Percentiles rank a stretch among this genome's conserved stretches.
These are phyloP conservation scores for Rhynchospora breviuscula DNA, from an alignment of 176 grass and related monocot genomes.

Conservation along the genomic window DNA sequence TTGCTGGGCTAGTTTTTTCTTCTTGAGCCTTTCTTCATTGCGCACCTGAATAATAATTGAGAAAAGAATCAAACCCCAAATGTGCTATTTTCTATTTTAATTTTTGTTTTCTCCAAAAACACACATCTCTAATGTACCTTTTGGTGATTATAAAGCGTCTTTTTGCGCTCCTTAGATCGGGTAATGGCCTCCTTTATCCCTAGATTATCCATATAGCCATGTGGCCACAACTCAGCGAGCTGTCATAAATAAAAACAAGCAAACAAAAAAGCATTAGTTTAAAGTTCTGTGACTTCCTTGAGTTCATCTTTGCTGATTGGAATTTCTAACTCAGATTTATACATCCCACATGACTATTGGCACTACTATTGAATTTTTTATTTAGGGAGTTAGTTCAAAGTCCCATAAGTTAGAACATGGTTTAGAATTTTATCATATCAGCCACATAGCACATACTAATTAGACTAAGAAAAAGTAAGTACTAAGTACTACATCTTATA, in stretches of 20 bases:
- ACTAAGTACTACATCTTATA: not conserved
- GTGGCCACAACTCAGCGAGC: constrained; percentile 94
- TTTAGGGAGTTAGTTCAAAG: not conserved
- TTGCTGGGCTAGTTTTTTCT: constrained; percentile 55
- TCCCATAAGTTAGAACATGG: not conserved
- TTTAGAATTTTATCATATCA: not conserved
- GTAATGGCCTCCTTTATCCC: constrained; percentile 95
- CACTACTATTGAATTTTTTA: not conserved
- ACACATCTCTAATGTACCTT: constrained; percentile 45
- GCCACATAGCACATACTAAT: not conserved
- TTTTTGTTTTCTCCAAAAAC: not conserved
- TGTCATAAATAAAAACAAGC: constrained; percentile 26
- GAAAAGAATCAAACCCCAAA: not conserved
- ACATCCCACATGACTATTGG: not conserved
- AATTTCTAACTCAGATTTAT: not conserved
- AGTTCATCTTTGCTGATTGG: not conserved
- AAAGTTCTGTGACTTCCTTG: not conserved
- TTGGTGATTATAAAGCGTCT: constrained; percentile 50
- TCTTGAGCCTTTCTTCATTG: constrained; percentile 73
- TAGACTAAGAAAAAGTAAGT: not conserved
- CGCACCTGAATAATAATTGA: constrained; percentile 45
- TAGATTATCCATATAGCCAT: constrained; percentile 92
- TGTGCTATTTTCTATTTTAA: not conserved
- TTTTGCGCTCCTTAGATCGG: constrained; percentile 79
- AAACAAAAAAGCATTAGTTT: not conserved